A percentile compares a stretch with the other conserved stretches of the same genome.
phyloP scores from a whole-genome alignment of 1,139 yeast species.

The Yamadazyma jaroonii region DNA sequence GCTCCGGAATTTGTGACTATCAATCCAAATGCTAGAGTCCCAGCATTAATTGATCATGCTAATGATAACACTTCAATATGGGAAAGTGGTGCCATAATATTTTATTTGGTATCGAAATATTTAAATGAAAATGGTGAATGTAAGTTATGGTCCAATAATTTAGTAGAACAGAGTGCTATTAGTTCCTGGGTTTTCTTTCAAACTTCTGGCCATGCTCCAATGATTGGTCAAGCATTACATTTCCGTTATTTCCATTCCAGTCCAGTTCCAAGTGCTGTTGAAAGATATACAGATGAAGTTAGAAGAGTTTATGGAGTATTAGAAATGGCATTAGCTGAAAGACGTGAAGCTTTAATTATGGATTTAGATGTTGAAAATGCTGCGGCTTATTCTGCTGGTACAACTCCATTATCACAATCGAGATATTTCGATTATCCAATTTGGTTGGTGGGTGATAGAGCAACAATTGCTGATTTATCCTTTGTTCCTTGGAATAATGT shows the following conservation, averaged over 20 bases:
- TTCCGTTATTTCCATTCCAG: conserved; percentile 88
- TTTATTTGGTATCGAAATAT: conserved; percentile 69
- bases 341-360: conserved; percentile 87
- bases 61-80: conserved; percentile 79
- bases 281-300: conserved; percentile 89
- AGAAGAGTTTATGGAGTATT: conserved; percentile 91
- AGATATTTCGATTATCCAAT: conserved; percentile 91
- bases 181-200: conserved; percentile 91
- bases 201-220: conserved; percentile 95
- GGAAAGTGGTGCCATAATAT: conserved; percentile 91
- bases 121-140: conserved; percentile 71
- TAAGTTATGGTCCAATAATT: conserved; percentile 75
- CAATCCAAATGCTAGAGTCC: conserved; percentile 93
- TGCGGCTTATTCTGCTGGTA: conserved; percentile 85
- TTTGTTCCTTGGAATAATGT: conserved; percentile 98
- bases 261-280: conserved; percentile 85
- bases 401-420: conserved; percentile 82
- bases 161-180: conserved; percentile 83
- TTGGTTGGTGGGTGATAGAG: conserved; percentile 90
- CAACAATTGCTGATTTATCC: conserved; percentile 87
- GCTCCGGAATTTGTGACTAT: conserved; percentile 90
- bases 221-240: conserved; percentile 97
- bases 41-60: conserved; percentile 87
- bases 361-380: conserved; percentile 86
- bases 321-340: conserved; percentile 93